Conservation (phyloP, 202 grass and related monocot species). For the Setaria viridis region DNA sequence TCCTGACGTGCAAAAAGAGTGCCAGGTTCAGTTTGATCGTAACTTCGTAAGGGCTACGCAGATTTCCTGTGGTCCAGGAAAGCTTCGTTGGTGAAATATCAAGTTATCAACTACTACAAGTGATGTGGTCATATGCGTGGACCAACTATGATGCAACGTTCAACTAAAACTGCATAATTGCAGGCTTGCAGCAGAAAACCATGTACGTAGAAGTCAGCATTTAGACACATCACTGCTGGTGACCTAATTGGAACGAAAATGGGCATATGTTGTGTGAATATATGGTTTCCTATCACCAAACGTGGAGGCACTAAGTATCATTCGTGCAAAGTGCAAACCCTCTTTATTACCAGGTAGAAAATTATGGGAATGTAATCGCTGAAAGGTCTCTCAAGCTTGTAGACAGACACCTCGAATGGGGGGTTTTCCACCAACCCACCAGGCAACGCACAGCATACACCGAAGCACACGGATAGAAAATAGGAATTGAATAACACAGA, state of each 20-base stretch:
- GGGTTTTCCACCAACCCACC: neutral
- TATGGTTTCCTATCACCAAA: neutral
- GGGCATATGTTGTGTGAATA: neutral
- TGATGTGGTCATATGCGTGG: neutral
- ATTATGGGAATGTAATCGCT: neutral
- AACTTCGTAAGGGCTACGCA: neutral
- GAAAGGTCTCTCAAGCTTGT: neutral
- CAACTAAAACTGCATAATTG: conserved; percentile 10
- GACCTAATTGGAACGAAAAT: neutral
- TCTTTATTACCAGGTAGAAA: neutral
- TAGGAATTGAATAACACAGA: neutral
- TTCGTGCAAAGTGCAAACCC: neutral
- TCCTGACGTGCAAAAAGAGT: conserved; percentile 29
- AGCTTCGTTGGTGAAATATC: conserved; percentile 12
- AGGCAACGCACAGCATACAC: conserved; percentile 10
- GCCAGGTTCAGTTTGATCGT: neutral
- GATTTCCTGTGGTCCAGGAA: neutral
- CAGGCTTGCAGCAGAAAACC: neutral
- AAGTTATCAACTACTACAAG: conserved; percentile 29
- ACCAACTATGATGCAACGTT: conserved; percentile 36
- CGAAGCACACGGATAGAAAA: conserved; percentile 14
- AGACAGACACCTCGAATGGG: neutral
- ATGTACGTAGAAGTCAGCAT: neutral
- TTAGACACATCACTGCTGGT: neutral
- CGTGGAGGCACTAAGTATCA: neutral